These are phyloP conservation scores for Zygnema cylindricum DNA, from an alignment of 139 green algal genomes.

Conservation along the genomic window DNA sequence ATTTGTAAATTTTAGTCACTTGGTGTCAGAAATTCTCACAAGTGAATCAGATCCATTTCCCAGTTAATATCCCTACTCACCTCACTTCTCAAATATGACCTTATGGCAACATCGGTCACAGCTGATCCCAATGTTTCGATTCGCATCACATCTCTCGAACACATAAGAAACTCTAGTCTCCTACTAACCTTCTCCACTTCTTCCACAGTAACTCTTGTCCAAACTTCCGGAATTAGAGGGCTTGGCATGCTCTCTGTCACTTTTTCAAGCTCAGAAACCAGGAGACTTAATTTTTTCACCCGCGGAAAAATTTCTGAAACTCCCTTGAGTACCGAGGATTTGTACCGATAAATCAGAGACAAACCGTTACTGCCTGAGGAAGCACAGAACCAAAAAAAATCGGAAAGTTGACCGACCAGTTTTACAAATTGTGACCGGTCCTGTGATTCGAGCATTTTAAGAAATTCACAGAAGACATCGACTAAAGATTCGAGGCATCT, in stretches of 20 bases:
- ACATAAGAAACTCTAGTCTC: neutral
- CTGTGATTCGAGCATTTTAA: neutral
- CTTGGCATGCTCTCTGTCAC: neutral
- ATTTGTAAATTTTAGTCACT: too few species aligned
- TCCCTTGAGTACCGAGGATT: neutral
- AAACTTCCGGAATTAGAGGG: neutral
- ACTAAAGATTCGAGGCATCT: neutral
- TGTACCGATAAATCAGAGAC: neutral
- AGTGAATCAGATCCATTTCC: too few species aligned
- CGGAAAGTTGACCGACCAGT: neutral
- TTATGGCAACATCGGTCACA: too few species aligned
- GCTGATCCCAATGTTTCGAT: too few species aligned
- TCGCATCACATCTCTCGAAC: too few species aligned
- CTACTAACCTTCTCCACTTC: neutral
- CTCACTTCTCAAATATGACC: too few species aligned
- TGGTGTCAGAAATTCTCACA: too few species aligned
- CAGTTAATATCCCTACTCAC: too few species aligned
- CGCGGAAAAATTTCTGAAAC: neutral
- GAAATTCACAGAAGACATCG: neutral
- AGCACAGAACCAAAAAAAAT: neutral
- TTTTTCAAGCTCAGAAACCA: neutral
- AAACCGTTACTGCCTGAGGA: neutral
- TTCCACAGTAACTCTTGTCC: neutral
- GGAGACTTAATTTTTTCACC: neutral
- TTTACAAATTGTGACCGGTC: neutral